Percentiles rank a stretch among this genome's conserved stretches.
Conservation (phyloP, 352 stramenopile species). For the Phytopythium cucurbitacearum region DNA sequence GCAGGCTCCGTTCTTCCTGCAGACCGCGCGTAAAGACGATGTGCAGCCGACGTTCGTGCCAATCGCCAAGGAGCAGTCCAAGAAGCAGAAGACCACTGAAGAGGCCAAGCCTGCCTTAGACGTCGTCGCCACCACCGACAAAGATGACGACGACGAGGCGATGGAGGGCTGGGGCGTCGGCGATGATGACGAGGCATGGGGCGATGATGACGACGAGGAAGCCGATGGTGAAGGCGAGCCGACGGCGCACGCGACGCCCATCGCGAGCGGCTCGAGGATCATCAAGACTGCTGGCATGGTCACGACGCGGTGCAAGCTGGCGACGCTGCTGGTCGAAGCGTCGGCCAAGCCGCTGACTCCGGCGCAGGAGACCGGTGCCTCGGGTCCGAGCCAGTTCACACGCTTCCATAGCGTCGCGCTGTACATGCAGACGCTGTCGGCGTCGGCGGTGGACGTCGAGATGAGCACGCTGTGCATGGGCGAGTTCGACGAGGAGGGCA, state of each 20-base stretch:
- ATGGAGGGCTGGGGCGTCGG: conserved; percentile 70
- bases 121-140: conserved; percentile 32
- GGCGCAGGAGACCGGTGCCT: conserved; percentile 4
- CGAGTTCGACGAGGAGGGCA: conserved; percentile 73
- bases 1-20: conserved; percentile 94
- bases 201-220: conserved; percentile 36
- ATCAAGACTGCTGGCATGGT: conserved; percentile 67
- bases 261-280: conserved; percentile 45
- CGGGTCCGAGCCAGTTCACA: conserved; percentile 19
- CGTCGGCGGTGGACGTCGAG: conserved; percentile 72
- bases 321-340: conserved; percentile 40
- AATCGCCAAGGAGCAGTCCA: conserved; percentile 22
- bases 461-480: conserved; percentile 84
- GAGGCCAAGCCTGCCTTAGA: conserved; percentile 10
- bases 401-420: conserved; percentile 38
- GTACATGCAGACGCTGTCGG: conserved; percentile 76
- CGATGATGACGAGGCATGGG: conserved; percentile 63
- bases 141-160: conserved; percentile 14
- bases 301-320: conserved; percentile 69
- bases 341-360: conserved; percentile 10
- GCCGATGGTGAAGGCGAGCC: conserved; percentile 16
- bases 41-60: conserved; percentile 76
- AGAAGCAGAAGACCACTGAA: conserved; percentile 15
- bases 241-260: conserved; percentile 10
- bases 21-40: conserved; percentile 82